Conservation (phyloP, 2,329 filamentous ascomycete species). For the Calonectria naviculata region DNA sequence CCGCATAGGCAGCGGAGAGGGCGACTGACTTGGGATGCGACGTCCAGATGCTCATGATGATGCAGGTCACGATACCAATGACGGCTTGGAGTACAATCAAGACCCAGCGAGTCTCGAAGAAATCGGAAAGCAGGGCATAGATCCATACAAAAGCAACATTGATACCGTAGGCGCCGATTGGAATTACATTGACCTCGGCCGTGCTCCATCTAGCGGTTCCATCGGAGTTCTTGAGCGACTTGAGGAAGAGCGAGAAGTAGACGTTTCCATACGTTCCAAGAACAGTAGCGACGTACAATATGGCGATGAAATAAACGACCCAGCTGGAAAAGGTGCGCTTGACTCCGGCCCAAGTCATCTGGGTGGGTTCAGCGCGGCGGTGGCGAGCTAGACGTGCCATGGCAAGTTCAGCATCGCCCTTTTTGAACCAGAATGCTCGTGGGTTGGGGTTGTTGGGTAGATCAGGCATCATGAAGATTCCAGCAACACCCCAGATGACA, state of each 20-base stretch:
- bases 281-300: conserved; percentile 17
- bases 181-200: conserved; percentile 62
- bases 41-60: conserved; percentile 66
- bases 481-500: conserved; percentile 45
- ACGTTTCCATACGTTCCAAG: conserved; percentile 17
- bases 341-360: conserved; percentile 38
- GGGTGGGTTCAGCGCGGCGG: conserved; percentile 28
- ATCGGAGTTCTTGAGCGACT: conserved; percentile 39
- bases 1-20: conserved; percentile 60
- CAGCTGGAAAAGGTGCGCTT: conserved; percentile 31
- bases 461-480: conserved; percentile 49
- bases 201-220: conserved; percentile 43
- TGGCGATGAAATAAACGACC: conserved; percentile 20
- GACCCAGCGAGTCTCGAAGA: conserved; percentile 60
- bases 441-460: conserved; percentile 42
- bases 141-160: conserved; percentile 63
- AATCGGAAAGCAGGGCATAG: conserved; percentile 62
- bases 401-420: conserved; percentile 40
- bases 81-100: conserved; percentile 59
- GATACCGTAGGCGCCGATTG: conserved; percentile 52
- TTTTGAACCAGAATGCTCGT: conserved; percentile 43
- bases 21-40: conserved; percentile 53
- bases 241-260: conserved; percentile 49
- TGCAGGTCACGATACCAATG: conserved; percentile 59
- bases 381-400: conserved; percentile 41